A percentile compares a stretch with the other conserved stretches of the same genome.
These are phyloP conservation scores for Trichoderma reesei DNA, from an alignment of 495 filamentous ascomycete species.

Conservation along the genomic window DNA sequence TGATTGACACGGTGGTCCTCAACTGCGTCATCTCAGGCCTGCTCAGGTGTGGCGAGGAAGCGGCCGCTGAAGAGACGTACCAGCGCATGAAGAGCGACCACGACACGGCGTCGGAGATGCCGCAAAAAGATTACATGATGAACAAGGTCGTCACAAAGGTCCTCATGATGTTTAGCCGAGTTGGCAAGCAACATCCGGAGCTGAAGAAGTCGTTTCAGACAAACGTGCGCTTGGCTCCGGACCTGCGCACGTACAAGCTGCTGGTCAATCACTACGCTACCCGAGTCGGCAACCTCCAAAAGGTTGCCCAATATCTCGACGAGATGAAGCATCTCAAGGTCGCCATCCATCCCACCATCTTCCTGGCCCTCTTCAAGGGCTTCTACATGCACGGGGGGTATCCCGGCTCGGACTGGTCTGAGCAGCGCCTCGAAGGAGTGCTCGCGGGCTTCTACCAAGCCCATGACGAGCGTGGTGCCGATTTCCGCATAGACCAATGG, in stretches of 20 bases:
- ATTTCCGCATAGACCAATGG: slow-evolving; percentile 38
- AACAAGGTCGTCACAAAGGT: slow-evolving; percentile 46
- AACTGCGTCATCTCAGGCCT: slow-evolving; percentile 78
- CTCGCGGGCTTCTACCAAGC: slow-evolving; percentile 34
- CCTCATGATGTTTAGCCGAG: slow-evolving; percentile 41
- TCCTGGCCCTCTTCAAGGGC: slow-evolving; percentile 60
- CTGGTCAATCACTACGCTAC: slow-evolving; percentile 48
- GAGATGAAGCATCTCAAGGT: slow-evolving; percentile 55
- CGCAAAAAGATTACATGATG: slow-evolving; percentile 31
- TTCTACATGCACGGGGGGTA: slow-evolving; percentile 63
- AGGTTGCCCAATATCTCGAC: slow-evolving; percentile 45
- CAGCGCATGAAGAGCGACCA: slow-evolving; percentile 65
- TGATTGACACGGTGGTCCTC: slow-evolving; percentile 78
- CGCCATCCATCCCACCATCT: slow-evolving; percentile 51
- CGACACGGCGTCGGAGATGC: slow-evolving; percentile 21
- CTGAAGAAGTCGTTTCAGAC: slow-evolving; percentile 41
- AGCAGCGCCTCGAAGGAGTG: slow-evolving; percentile 43
- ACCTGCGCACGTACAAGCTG: slow-evolving; percentile 55
- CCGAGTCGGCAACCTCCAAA: slow-evolving; percentile 46
- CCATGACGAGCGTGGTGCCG: slow-evolving; percentile 26
- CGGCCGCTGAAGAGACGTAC: slow-evolving; percentile 68
- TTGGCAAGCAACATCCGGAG: slow-evolving; percentile 30
- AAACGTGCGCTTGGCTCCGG: slow-evolving; percentile 46
- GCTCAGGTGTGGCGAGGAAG: slow-evolving; percentile 57
- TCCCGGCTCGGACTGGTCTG: slow-evolving; percentile 53